phyloP scores from a whole-genome alignment of 345 rosid genomes.

The Lepidium sativum region DNA sequence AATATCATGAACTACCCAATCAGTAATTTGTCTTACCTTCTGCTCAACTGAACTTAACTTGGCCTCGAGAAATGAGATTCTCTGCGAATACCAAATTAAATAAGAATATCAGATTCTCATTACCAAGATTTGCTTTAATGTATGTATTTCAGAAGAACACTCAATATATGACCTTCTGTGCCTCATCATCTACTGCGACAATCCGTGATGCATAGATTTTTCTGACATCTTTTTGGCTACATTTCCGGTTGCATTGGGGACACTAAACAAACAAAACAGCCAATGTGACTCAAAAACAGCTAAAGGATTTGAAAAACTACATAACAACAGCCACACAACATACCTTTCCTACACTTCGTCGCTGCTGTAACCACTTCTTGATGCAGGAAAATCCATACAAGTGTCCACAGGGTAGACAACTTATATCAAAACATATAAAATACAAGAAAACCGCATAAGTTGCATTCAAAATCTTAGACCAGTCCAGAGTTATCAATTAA shows the following conservation, averaged over 20 bases:
- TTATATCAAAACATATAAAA: constrained; percentile 16
- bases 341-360: constrained; percentile 52
- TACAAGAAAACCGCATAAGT: neutral
- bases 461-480: neutral
- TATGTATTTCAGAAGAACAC: neutral
- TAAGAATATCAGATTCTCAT: neutral
- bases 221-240: constrained; percentile 54
- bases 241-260: constrained; percentile 69
- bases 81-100: constrained; percentile 27
- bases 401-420: constrained; percentile 94
- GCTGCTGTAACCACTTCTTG: constrained; percentile 59
- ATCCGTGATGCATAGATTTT: constrained; percentile 64
- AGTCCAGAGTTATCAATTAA: neutral
- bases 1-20: neutral
- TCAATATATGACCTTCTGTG: constrained; percentile 45
- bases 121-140: neutral
- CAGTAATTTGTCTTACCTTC: constrained; percentile 36
- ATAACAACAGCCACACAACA: constrained; percentile 26
- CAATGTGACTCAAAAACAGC: neutral
- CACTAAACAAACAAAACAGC: constrained; percentile 36
- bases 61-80: constrained; percentile 51
- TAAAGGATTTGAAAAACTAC: neutral
- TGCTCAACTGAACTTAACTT: constrained; percentile 52
- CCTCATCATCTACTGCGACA: constrained; percentile 61
- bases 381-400: constrained; percentile 78